These are phyloP conservation scores for Juncus inflexus DNA, from an alignment of 176 grass and related monocot species.

Conservation along the genomic window DNA sequence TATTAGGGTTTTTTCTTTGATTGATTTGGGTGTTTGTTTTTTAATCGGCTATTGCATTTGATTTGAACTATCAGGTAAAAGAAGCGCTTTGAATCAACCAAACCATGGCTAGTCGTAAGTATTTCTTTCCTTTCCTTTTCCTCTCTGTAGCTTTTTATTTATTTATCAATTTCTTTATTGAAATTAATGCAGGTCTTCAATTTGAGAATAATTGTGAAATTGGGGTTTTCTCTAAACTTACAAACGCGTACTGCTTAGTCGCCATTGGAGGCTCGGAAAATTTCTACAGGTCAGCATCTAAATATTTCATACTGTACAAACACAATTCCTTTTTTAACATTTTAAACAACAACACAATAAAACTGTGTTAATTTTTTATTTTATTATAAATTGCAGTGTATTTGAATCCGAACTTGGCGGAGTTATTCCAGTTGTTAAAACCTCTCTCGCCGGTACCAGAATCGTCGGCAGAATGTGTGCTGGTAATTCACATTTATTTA, in stretches of 20 bases:
- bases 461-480: conserved; percentile 86
- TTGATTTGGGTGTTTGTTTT: neutral
- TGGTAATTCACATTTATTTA: conserved; percentile 39
- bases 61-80: conserved; percentile 1
- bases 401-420: conserved; percentile 87
- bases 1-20: neutral
- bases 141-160: neutral
- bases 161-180: too few species aligned
- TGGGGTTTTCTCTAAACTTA: conserved; percentile 94
- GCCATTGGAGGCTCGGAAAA: conserved; percentile 94
- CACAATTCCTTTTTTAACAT: neutral
- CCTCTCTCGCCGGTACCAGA: conserved; percentile 79
- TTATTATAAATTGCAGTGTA: conserved; percentile 37
- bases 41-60: neutral
- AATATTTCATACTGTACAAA: neutral
- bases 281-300: conserved; percentile 70
- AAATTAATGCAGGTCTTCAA: conserved; percentile 61
- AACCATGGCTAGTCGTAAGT: conserved; percentile 30
- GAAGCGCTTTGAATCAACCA: neutral
- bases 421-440: conserved; percentile 91
- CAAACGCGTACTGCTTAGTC: conserved; percentile 93
- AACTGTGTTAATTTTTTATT: neutral
- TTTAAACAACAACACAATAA: neutral
- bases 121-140: neutral
- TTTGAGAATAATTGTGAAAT: conserved; percentile 95